Base-by-base conservation (phyloP, 108 stramenopile genomes). In the Pseudonitzschia pungens region DNA sequence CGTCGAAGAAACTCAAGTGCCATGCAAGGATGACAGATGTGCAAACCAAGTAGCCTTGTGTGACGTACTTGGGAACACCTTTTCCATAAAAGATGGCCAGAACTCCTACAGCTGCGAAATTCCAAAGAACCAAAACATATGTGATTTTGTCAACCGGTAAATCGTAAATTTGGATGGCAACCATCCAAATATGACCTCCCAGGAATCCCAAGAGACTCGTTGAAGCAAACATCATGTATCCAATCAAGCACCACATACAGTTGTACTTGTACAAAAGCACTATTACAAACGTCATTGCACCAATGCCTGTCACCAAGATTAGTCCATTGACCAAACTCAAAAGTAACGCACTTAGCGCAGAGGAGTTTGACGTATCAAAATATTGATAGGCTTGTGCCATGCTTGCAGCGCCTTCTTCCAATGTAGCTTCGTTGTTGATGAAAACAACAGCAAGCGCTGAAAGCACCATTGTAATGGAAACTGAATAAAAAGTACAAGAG, bases 21-120 rank as follows among this genome's bases (percentile, higher is more conserved):
- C 97, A 99, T 7, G 96, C 95, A 67, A 99, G 84, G 75, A 99
- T 96, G 32, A 96, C 92, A 10, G 95, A 92, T 6, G 96, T 96
- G 3, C 77, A 76, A 44, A 99, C 86, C 45, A 98, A 78, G 76
- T 99, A 99, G 10, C 73, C 86, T 77, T 99, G 97, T 0, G 96
- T 92, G 18, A 99, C 77, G 58, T 63, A 73, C 4, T 88, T 83
- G 43, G 97, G 95, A 28, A 97, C 91, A 32, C 97, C 97, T 28
- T 84, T 84, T 28, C 91, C 87, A 68, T 86, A 98, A 74, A 99
- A 99, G 65, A 99, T 96, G 31, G 96, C 77, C 27, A 87, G 50
- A 5, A 97, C 88, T n/a, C 98, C 98, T 20, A 98, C 96, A 4
- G 85, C 83, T 18, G 89, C 93, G 74, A 99, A 99, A 73, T 99